Percentiles rank a stretch among this genome's conserved stretches.
Evolutionary conservation across 257 asterid genomes (phyloP).

Genomic region (Leonotis leonurus): DNA sequence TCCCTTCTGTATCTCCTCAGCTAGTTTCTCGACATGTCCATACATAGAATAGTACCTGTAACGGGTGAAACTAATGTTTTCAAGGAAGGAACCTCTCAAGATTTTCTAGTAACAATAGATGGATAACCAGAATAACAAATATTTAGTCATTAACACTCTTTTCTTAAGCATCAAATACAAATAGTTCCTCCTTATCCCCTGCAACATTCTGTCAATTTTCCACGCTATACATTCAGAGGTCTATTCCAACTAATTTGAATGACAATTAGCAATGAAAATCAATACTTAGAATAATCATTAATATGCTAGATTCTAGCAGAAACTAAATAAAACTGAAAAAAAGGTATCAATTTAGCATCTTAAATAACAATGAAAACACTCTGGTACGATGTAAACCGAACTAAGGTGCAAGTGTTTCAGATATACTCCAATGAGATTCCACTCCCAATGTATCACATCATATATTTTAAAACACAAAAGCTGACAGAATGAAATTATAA

Average conservation of each 20-base stretch:
- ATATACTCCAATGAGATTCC: background rate
- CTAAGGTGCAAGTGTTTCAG: background rate
- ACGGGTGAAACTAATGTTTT: slow-evolving; percentile 3
- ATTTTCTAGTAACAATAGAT: background rate
- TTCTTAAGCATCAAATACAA: background rate
- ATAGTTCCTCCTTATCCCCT: background rate
- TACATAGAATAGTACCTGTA: slow-evolving; percentile 75
- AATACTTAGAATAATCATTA: background rate
- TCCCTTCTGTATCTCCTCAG: slow-evolving; percentile 74
- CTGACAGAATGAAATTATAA: background rate
- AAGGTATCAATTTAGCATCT: background rate
- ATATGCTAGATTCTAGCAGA: background rate
- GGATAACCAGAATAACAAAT: background rate
- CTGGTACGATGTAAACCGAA: background rate
- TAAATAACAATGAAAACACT: background rate
- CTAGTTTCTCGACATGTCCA: slow-evolving; percentile 85
- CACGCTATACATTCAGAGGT: background rate
- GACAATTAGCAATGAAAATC: background rate
- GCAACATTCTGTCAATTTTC: background rate
- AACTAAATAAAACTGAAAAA: background rate
- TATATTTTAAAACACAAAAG: background rate
- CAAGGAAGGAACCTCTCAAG: background rate
- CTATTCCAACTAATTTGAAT: slow-evolving; percentile 1
- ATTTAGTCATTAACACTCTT: background rate
- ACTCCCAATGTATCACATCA: background rate